A percentile compares a stretch with the other conserved stretches of the same genome.
phyloP scores from a whole-genome alignment of 192 early-diverging fungal genomes.

The Coemansia sp. region DNA sequence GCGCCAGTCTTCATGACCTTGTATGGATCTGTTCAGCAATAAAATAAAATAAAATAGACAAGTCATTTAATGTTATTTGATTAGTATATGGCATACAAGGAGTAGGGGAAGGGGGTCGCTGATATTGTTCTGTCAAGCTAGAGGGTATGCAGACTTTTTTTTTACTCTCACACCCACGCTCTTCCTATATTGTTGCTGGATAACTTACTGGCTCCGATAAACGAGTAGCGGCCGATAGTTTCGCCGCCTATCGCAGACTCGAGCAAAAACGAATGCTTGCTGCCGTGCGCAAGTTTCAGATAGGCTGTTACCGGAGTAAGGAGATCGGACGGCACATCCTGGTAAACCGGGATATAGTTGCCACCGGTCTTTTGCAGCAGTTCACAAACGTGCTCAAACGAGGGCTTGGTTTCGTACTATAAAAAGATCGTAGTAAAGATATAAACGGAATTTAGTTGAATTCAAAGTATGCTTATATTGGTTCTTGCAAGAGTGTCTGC shows the following conservation, averaged over 20 bases:
- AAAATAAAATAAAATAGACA: not conserved
- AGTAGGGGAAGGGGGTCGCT: too few relatives aligned
- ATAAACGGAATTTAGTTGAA: not conserved
- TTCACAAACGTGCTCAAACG: slow-evolving; percentile 67
- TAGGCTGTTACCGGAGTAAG: slow-evolving; percentile 97
- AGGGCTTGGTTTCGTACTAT: slow-evolving; percentile 60
- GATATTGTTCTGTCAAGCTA: too few relatives aligned
- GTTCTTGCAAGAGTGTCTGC: too few relatives aligned
- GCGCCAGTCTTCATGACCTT: slow-evolving; percentile 79
- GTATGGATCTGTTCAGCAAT: slow-evolving; percentile 68
- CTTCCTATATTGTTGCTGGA: too few relatives aligned
- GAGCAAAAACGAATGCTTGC: slow-evolving; percentile 90
- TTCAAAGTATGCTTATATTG: too few relatives aligned
- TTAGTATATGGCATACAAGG: too few relatives aligned
- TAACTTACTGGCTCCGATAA: slow-evolving; percentile 82
- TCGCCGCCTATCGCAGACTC: slow-evolving; percentile 94
- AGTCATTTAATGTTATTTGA: too few relatives aligned
- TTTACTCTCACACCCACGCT: too few relatives aligned
- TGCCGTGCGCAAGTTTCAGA: slow-evolving; percentile 77
- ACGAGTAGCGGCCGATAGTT: slow-evolving; percentile 93
- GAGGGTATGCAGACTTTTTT: too few relatives aligned
- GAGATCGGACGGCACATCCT: slow-evolving; percentile 84
- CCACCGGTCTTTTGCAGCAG: slow-evolving; percentile 64
- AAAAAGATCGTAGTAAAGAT: not conserved
- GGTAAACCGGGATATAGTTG: slow-evolving; percentile 91